Percentiles rank a stretch among this genome's conserved stretches.
Conservation (phyloP, 169 alveolate species). For the Plasmodium adleri region DNA sequence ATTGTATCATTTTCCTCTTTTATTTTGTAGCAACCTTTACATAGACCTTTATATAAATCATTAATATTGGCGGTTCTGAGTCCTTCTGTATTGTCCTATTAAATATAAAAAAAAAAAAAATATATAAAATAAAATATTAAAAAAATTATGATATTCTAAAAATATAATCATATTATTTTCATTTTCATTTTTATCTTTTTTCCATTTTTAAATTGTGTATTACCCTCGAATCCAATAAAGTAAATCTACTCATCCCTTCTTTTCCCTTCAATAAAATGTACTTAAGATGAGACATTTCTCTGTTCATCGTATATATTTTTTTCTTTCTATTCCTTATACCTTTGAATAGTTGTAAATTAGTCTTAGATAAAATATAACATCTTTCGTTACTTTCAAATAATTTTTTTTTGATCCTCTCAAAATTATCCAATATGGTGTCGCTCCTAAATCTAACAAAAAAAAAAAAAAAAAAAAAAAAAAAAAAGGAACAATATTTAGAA, state of each 20-base stretch:
- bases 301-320: conserved; percentile 52
- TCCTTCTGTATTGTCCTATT: conserved; percentile 20
- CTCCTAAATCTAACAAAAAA: conserved; percentile 21
- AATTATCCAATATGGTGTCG: conserved; percentile 64
- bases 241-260: not conserved
- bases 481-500: not conserved
- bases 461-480: not conserved
- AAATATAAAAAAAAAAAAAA: conserved; percentile 4
- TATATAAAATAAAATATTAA: not conserved
- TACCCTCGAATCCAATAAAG: not conserved
- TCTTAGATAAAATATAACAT: conserved; percentile 66
- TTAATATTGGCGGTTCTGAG: not conserved
- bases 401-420: conserved; percentile 47
- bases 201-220: conserved; percentile 10
- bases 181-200: not conserved
- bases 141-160: not conserved
- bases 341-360: conserved; percentile 57
- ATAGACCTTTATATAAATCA: not conserved
- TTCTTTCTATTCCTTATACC: conserved; percentile 64
- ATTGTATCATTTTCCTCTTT: not conserved
- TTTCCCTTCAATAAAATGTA: conserved; percentile 10
- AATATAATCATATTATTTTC: not conserved
- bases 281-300: conserved; percentile 39
- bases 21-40: not conserved
- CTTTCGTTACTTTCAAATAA: conserved; percentile 64